A percentile compares a stretch with the other conserved stretches of the same genome.
phyloP scores from a whole-genome alignment of 306 rosid genomes.

The Carpinus viminea region DNA sequence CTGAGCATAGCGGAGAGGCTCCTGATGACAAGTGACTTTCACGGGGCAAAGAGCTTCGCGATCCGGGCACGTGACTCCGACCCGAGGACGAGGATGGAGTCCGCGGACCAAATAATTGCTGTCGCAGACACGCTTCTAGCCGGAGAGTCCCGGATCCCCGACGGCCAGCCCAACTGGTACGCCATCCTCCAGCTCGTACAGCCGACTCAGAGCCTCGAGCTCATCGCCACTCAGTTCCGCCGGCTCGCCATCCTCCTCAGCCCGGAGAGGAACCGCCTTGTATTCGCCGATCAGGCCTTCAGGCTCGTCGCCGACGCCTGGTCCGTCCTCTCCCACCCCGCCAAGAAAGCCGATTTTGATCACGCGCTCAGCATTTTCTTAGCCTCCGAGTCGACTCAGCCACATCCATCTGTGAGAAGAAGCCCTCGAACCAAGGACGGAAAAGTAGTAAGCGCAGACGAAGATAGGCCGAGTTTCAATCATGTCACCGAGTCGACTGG shows the following conservation, averaged over 20 bases:
- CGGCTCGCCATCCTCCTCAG: constrained; percentile 71
- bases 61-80: constrained; percentile 84
- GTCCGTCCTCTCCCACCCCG: constrained; percentile 64
- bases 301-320: constrained; percentile 76
- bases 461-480: constrained; percentile 44
- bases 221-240: constrained; percentile 70
- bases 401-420: constrained; percentile 26
- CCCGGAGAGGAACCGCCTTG: constrained; percentile 57
- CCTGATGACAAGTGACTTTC: constrained; percentile 69
- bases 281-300: constrained; percentile 67
- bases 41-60: constrained; percentile 77
- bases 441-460: constrained; percentile 21
- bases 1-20: constrained; percentile 77
- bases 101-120: constrained; percentile 60
- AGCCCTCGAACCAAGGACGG: constrained; percentile 39
- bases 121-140: constrained; percentile 79
- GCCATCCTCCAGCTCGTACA: constrained; percentile 61
- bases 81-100: constrained; percentile 61
- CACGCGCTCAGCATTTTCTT: constrained; percentile 47
- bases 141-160: constrained; percentile 61
- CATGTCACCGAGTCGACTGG: constrained; percentile 37
- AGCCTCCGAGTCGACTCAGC: constrained; percentile 32
- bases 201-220: constrained; percentile 63
- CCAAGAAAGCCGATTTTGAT: constrained; percentile 62
- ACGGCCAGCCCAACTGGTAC: constrained; percentile 58